These are phyloP conservation scores for Rickenella mellea DNA, from an alignment of 768 basidiomycete species.

Conservation along the genomic window DNA sequence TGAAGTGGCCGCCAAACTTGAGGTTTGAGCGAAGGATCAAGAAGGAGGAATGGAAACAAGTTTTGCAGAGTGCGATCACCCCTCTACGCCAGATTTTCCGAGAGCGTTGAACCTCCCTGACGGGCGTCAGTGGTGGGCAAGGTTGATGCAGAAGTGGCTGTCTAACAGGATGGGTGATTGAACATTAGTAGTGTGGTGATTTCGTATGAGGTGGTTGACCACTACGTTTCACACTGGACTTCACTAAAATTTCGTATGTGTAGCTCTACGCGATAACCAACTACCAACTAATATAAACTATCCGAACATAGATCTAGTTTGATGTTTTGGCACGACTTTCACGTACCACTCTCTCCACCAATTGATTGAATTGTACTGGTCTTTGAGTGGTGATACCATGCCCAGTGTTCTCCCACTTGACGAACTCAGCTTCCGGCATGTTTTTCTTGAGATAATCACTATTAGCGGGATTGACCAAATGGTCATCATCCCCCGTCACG, in stretches of 20 bases:
- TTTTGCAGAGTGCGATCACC: slow-evolving; percentile 1
- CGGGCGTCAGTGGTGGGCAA: too few relatives aligned
- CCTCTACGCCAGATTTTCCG: slow-evolving; percentile 1
- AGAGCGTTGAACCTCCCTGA: too few relatives aligned
- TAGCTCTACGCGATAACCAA: neutral
- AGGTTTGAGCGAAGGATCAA: slow-evolving; percentile 4
- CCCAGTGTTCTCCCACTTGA: slow-evolving; percentile 53
- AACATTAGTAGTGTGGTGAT: neutral
- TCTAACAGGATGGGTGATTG: neutral
- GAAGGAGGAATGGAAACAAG: neutral
- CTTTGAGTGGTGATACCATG: slow-evolving; percentile 52
- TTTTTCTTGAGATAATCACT: slow-evolving; percentile 39
- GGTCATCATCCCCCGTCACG: slow-evolving; percentile 61
- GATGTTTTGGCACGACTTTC: slow-evolving; percentile 28
- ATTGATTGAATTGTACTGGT: slow-evolving; percentile 37
- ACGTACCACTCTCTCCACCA: slow-evolving; percentile 46
- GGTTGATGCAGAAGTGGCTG: too few relatives aligned
- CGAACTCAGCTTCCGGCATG: slow-evolving; percentile 48
- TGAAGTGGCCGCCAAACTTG: slow-evolving; percentile 5
- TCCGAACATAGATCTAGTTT: neutral
- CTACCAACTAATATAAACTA: neutral
- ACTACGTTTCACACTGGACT: neutral
- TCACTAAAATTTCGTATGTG: neutral
- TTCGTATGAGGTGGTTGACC: neutral
- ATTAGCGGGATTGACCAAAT: slow-evolving; percentile 42